A percentile compares a stretch with the other conserved stretches of the same genome.
Evolutionary conservation across 2,329 filamentous ascomycete species (phyloP).

Genomic region (Fusarium citri): DNA sequence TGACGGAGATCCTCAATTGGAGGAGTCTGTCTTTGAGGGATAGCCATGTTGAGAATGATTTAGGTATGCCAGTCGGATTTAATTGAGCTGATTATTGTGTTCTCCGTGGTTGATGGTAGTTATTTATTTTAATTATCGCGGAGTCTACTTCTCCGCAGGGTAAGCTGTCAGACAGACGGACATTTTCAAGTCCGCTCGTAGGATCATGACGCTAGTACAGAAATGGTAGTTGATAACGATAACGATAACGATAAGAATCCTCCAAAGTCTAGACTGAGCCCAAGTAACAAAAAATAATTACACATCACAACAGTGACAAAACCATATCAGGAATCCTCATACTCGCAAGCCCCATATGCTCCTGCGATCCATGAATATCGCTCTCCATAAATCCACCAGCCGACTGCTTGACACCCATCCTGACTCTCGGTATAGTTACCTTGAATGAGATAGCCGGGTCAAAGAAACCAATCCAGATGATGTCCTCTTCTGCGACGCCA

Average conservation of each 20-base stretch:
- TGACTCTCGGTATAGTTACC: slow-evolving; percentile 35
- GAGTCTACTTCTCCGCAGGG: neutral
- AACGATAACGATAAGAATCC: neutral
- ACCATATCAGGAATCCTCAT: slow-evolving; percentile 5
- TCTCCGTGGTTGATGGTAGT: no score
- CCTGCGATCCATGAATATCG: slow-evolving; percentile 41
- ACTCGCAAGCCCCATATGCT: slow-evolving; percentile 34
- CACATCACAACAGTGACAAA: neutral
- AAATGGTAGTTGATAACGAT: neutral
- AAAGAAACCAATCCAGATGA: slow-evolving; percentile 56
- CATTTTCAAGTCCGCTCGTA: neutral
- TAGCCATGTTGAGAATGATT: slow-evolving; percentile 11
- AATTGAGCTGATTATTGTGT: no score
- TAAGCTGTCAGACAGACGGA: neutral
- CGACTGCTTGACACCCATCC: slow-evolving; percentile 23
- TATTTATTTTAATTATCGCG: neutral
- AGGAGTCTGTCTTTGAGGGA: slow-evolving; percentile 39
- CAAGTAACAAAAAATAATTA: neutral
- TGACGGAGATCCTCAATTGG: slow-evolving; percentile 23
- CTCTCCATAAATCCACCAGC: slow-evolving; percentile 41
- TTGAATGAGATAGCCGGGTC: slow-evolving; percentile 62
- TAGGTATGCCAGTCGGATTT: no score
- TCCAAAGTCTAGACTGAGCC: neutral
- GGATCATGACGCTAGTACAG: fast-evolving
- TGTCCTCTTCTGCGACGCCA: slow-evolving; percentile 40